These are phyloP conservation scores for Lupinus albus DNA, from an alignment of 306 rosid species.

Conservation along the genomic window DNA sequence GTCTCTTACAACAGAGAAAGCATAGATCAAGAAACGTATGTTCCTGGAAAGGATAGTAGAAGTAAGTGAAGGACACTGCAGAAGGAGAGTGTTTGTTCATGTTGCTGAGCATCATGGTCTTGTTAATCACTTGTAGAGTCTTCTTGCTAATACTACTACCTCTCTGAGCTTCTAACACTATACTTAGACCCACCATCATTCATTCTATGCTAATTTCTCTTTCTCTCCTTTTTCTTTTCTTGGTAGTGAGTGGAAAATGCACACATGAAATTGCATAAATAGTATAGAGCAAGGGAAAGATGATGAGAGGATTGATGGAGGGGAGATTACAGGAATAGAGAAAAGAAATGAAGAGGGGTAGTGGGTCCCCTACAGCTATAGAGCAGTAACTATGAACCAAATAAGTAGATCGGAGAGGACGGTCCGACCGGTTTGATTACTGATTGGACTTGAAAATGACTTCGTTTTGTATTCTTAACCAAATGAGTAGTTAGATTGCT, in stretches of 20 bases:
- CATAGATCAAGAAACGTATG: conserved; percentile 71
- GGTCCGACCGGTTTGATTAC: too few relatives aligned
- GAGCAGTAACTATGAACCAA: too few relatives aligned
- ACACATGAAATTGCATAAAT: conserved; percentile 35
- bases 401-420: too few relatives aligned
- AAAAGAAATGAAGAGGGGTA: neutral
- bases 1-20: conserved; percentile 65
- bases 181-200: conserved; percentile 76
- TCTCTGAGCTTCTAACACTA: conserved; percentile 68
- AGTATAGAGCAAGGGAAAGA: neutral
- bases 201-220: conserved; percentile 37
- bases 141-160: conserved; percentile 37
- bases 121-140: conserved; percentile 63
- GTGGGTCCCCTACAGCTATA: conserved; percentile 70
- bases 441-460: too few relatives aligned
- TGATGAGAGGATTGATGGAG: conserved; percentile 15
- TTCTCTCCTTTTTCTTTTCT: neutral
- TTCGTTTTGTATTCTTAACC: too few relatives aligned
- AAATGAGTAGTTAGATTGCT: too few relatives aligned
- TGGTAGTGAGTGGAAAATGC: conserved; percentile 15
- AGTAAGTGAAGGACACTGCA: conserved; percentile 1
- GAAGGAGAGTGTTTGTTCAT: conserved; percentile 30
- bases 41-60: conserved; percentile 18
- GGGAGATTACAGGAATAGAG: neutral
- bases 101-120: conserved; percentile 55